Conservation (phyloP, 1,139 yeast species). For the Geotrichum cucujoidarum region DNA sequence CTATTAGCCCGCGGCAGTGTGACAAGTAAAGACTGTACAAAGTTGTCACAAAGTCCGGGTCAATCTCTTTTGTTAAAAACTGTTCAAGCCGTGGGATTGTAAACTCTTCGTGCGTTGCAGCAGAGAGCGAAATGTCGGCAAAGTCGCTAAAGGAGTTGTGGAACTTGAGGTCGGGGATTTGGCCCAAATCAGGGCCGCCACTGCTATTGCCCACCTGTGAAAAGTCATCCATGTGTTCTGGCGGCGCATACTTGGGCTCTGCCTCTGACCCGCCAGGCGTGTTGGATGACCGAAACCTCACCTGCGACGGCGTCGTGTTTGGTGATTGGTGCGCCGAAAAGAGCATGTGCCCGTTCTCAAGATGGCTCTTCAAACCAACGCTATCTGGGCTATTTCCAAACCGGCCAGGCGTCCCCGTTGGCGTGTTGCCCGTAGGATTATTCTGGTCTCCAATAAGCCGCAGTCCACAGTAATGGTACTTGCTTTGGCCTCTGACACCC, state of each 20-base stretch:
- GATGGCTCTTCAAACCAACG: slow-evolving; percentile 3
- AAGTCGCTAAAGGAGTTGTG: slow-evolving; percentile 22
- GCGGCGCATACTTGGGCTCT: slow-evolving; percentile 3
- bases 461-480: slow-evolving; percentile 88
- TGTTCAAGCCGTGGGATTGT: slow-evolving; percentile 51
- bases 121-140: slow-evolving; percentile 24
- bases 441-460: slow-evolving; percentile 50
- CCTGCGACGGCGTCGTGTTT: slow-evolving; percentile 14
- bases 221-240: not conserved
- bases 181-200: slow-evolving; percentile 9
- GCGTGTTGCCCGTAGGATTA: slow-evolving; percentile 30
- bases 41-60: slow-evolving; percentile 58
- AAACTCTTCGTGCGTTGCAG: slow-evolving; percentile 31
- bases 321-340: slow-evolving; percentile 11
- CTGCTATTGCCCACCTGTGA: slow-evolving; percentile 1
- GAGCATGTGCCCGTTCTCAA: slow-evolving; percentile 4
- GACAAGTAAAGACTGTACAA: slow-evolving; percentile 56
- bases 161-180: slow-evolving; percentile 18
- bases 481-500: slow-evolving; percentile 85
- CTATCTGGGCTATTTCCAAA: slow-evolving; percentile 26
- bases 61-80: slow-evolving; percentile 47
- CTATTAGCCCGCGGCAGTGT: slow-evolving; percentile 59
- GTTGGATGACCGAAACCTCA: slow-evolving; percentile 8
- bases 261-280: slow-evolving; percentile 8
- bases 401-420: slow-evolving; percentile 30